phyloP scores from a whole-genome alignment of 2,329 filamentous ascomycete genomes.

The Albifimbria verrucaria region DNA sequence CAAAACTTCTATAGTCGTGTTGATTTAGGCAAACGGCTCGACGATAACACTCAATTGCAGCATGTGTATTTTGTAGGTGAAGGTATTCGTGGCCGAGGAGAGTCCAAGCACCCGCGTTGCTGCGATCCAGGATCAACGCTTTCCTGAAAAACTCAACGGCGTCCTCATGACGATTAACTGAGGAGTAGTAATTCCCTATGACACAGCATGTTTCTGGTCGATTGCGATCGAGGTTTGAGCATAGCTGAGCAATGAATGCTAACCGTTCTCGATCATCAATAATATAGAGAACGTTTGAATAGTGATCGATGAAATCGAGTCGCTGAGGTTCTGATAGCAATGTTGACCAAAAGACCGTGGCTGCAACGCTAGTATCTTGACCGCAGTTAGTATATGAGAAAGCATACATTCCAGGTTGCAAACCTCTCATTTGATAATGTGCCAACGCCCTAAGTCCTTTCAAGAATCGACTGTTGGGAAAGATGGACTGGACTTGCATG shows the following conservation, averaged over 20 bases:
- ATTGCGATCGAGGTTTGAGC: neutral
- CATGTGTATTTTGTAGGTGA: neutral
- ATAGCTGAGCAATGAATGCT: neutral
- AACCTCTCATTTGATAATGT: conserved; percentile 2
- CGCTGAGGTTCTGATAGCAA: neutral
- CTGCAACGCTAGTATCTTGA: neutral
- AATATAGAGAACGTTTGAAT: neutral
- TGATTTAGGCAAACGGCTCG: neutral
- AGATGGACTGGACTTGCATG: conserved; percentile 1
- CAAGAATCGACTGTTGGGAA: conserved; percentile 1
- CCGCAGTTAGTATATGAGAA: neutral
- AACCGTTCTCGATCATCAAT: neutral
- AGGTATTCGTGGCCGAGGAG: neutral
- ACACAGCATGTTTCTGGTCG: conserved; percentile 1
- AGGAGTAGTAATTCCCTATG: conserved; percentile 3
- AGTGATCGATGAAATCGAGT: neutral
- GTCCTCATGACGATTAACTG: neutral
- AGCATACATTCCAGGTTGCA: neutral
- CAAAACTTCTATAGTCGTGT: neutral
- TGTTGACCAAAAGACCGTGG: neutral
- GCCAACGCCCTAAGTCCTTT: neutral
- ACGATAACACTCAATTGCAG: conserved; percentile 4
- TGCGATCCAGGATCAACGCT: neutral
- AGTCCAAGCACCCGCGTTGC: neutral
- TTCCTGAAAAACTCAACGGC: neutral